phyloP scores from a whole-genome alignment of 176 grass and related monocot species.

The Triticum dicoccoides region DNA sequence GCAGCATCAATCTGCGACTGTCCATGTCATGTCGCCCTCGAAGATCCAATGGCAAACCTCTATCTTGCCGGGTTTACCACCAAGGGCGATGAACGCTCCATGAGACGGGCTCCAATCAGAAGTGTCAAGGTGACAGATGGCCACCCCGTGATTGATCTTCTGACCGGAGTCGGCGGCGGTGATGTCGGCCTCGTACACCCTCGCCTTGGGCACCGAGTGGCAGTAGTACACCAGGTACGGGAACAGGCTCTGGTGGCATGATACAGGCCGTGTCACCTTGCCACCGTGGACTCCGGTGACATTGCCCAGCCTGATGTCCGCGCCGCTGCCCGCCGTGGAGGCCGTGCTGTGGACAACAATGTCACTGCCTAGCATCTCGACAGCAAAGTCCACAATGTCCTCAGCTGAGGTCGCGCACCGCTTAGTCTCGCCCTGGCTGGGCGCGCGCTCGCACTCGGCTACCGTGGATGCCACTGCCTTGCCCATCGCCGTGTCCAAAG shows the following conservation, averaged over 20 bases:
- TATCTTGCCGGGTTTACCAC: slow-evolving; percentile 61
- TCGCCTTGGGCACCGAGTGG: slow-evolving; percentile 75
- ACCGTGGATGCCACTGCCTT: slow-evolving; percentile 70
- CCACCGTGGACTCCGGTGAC: slow-evolving; percentile 54
- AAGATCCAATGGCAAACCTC: slow-evolving; percentile 96
- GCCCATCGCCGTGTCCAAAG: slow-evolving; percentile 55
- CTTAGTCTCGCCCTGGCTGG: slow-evolving; percentile 69
- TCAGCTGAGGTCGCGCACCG: slow-evolving; percentile 68
- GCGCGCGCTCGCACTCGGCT: slow-evolving; percentile 46
- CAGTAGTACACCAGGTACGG: slow-evolving; percentile 93
- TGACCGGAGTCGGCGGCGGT: slow-evolving; percentile 10
- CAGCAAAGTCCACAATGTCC: slow-evolving; percentile 76
- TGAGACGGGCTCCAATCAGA: slow-evolving; percentile 67
- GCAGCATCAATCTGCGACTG: slow-evolving; percentile 44
- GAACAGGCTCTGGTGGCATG: slow-evolving; percentile 91
- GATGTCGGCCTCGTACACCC: slow-evolving; percentile 79
- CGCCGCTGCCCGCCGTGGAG: slow-evolving; percentile 43
- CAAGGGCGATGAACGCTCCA: slow-evolving; percentile 61
- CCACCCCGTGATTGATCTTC: slow-evolving; percentile 66
- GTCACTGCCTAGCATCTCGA: slow-evolving; percentile 69
- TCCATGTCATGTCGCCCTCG: slow-evolving; percentile 90
- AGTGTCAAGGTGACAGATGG: slow-evolving; percentile 87
- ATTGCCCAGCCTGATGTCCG: slow-evolving; percentile 45
- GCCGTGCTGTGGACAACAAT: slow-evolving; percentile 71
- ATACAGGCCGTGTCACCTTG: slow-evolving; percentile 61